phyloP scores from a whole-genome alignment of 2,329 filamentous ascomycete genomes.

The Colletotrichum spaethianum region DNA sequence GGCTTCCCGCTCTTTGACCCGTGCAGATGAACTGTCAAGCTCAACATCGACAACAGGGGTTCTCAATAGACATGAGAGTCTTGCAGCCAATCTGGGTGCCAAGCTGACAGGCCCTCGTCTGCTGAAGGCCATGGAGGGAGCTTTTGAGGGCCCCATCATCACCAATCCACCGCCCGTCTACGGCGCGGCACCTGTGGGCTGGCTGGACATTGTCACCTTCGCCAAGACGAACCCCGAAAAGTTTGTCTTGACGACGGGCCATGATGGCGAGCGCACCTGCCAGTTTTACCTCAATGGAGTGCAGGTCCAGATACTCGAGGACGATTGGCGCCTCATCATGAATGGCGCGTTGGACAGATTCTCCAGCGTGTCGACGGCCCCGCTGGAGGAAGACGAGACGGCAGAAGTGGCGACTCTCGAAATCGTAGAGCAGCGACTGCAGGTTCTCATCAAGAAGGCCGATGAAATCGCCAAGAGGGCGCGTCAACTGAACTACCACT shows the following conservation, averaged over 20 bases:
- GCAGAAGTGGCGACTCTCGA: slow-evolving; percentile 88
- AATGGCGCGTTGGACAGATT: slow-evolving; percentile 85
- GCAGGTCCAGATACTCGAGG: slow-evolving; percentile 87
- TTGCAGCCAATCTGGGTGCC: slow-evolving; percentile 87
- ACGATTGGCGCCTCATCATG: slow-evolving; percentile 88
- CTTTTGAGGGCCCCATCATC: slow-evolving; percentile 85
- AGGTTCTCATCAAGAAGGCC: slow-evolving; percentile 83
- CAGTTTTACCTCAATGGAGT: slow-evolving; percentile 87
- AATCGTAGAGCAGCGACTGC: slow-evolving; percentile 84
- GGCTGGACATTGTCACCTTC: slow-evolving; percentile 90
- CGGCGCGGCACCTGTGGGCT: slow-evolving; percentile 73
- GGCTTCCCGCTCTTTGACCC: slow-evolving; percentile 29
- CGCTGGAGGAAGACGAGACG: slow-evolving; percentile 87
- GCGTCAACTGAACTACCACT: slow-evolving; percentile 84
- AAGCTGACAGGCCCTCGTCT: slow-evolving; percentile 86
- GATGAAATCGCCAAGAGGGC: slow-evolving; percentile 77
- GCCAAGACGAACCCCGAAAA: slow-evolving; percentile 85
- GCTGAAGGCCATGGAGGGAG: slow-evolving; percentile 86
- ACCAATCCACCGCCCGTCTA: slow-evolving; percentile 66
- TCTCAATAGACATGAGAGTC: slow-evolving; percentile 86
- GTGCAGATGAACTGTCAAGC: slow-evolving; percentile 20
- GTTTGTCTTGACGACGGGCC: slow-evolving; percentile 79
- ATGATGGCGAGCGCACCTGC: slow-evolving; percentile 80
- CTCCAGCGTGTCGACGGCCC: slow-evolving; percentile 80
- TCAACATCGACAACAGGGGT: slow-evolving; percentile 66